Percentiles rank a stretch among this genome's conserved stretches.
These are phyloP conservation scores for Oryza glumipatula DNA, from an alignment of 176 grass and related monocot species.

Conservation along the genomic window DNA sequence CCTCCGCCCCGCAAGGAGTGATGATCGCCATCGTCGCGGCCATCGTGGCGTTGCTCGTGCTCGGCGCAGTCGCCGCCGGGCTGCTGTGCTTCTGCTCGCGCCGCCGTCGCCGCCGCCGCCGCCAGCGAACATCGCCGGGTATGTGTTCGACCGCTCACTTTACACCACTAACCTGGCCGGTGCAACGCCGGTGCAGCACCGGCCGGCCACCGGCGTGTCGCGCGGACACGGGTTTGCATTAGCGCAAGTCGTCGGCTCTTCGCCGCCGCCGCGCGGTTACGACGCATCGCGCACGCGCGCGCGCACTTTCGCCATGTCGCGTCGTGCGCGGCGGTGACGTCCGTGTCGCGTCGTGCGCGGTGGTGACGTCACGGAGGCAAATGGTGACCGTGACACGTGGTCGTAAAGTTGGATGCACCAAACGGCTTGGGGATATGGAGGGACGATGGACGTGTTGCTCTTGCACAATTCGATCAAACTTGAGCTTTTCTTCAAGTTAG, in stretches of 20 bases:
- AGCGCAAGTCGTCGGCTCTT: background rate
- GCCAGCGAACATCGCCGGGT: constrained; percentile 1
- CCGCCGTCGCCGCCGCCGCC: constrained; percentile 31
- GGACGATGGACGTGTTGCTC: background rate
- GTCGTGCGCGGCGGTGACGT: constrained; percentile 16
- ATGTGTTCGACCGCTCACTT: constrained; percentile 17
- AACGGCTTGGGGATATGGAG: background rate
- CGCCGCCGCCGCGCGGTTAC: background rate
- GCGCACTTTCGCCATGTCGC: constrained; percentile 17
- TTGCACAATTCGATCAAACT: background rate
- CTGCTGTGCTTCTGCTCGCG: constrained; percentile 38
- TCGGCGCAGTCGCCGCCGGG: constrained; percentile 37
- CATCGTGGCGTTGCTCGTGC: constrained; percentile 3
- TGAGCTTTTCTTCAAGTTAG: background rate
- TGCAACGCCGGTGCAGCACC: background rate
- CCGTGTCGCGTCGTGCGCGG: constrained; percentile 17
- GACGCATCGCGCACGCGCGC: background rate
- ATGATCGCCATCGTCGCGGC: background rate
- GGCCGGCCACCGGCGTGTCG: no score
- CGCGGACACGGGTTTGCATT: no score
- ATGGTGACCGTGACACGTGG: constrained; percentile 29
- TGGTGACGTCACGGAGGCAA: background rate
- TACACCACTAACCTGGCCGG: constrained; percentile 8
- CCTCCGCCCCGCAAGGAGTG: background rate
- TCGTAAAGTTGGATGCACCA: background rate